Conservation (phyloP, 1,284 basidiomycete genomes). For the Amylostereum areolatum region DNA sequence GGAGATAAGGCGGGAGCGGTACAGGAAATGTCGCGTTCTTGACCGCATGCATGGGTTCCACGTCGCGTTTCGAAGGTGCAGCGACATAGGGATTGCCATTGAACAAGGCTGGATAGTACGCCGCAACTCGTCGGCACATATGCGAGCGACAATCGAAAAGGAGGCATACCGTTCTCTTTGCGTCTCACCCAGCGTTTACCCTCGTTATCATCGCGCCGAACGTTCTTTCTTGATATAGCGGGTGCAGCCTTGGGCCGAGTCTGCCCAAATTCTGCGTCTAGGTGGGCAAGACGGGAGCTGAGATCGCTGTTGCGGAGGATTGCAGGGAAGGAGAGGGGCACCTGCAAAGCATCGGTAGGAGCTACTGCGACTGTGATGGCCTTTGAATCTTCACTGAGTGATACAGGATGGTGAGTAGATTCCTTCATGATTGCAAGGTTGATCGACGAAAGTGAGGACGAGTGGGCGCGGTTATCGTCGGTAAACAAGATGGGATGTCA, state of each 20-base stretch:
- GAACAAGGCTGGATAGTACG: constrained; percentile 47
- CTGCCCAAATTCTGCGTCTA: constrained; percentile 22
- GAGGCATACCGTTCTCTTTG: constrained; percentile 63
- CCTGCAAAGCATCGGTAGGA: background rate
- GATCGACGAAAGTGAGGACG: too few relatives aligned
- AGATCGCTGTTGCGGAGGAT: constrained; percentile 55
- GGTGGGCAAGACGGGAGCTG: constrained; percentile 44
- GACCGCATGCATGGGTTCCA: constrained; percentile 36
- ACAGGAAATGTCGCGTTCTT: constrained; percentile 61
- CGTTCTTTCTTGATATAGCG: constrained; percentile 29
- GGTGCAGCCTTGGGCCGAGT: constrained; percentile 10
- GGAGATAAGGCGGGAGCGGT: constrained; percentile 64
- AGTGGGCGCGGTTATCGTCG: too few relatives aligned
- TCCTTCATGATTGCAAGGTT: too few relatives aligned
- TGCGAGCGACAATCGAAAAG: background rate
- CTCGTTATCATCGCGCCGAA: constrained; percentile 48
- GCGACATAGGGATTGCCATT: constrained; percentile 66
- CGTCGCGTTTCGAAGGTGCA: constrained; percentile 51
- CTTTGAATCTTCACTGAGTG: too few relatives aligned
- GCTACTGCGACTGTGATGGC: too few relatives aligned
- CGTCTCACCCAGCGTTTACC: constrained; percentile 72
- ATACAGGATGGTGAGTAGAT: too few relatives aligned
- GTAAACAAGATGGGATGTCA: too few relatives aligned
- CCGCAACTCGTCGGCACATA: background rate
- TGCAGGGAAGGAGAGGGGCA: constrained; percentile 65